These are phyloP conservation scores for Setaria viridis DNA, from an alignment of 202 grass and related monocot genomes.

Conservation along the genomic window DNA sequence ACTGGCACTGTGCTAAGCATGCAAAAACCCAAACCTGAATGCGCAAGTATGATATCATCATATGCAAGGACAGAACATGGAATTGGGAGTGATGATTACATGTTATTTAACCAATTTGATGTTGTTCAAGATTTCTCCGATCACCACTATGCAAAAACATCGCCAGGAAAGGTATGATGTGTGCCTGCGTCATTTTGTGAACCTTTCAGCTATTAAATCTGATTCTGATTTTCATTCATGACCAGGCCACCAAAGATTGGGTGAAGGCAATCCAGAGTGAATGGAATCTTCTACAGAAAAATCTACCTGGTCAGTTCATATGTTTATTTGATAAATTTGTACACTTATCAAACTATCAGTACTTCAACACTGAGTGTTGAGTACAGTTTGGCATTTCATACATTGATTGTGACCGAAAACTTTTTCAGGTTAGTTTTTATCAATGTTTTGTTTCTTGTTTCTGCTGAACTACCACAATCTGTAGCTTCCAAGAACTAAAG, in stretches of 20 bases:
- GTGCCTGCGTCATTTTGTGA: constrained; percentile 21
- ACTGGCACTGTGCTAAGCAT: constrained; percentile 1
- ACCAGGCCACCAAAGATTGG: constrained; percentile 82
- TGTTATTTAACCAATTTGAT: constrained; percentile 79
- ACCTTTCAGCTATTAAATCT: constrained; percentile 6
- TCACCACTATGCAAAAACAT: constrained; percentile 71
- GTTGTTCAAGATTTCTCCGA: constrained; percentile 80
- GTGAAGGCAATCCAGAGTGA: constrained; percentile 77
- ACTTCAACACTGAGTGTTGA: background rate
- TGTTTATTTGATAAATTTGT: constrained; percentile 17
- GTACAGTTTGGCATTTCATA: background rate
- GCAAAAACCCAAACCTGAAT: constrained; percentile 43
- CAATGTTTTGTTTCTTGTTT: constrained; percentile 16
- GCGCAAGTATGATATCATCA: constrained; percentile 41
- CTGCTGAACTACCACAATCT: background rate
- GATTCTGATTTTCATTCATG: constrained; percentile 35
- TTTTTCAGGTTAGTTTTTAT: constrained; percentile 3
- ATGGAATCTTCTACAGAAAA: constrained; percentile 85
- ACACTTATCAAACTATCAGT: background rate
- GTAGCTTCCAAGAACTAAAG: constrained; percentile 1
- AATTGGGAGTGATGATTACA: constrained; percentile 39
- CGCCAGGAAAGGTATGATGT: constrained; percentile 57
- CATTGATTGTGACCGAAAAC: constrained; percentile 6
- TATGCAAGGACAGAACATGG: constrained; percentile 30
- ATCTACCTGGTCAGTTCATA: constrained; percentile 72